Evolutionary conservation across 805 yeast species (phyloP).

Genomic region (Spathaspora sp.): DNA sequence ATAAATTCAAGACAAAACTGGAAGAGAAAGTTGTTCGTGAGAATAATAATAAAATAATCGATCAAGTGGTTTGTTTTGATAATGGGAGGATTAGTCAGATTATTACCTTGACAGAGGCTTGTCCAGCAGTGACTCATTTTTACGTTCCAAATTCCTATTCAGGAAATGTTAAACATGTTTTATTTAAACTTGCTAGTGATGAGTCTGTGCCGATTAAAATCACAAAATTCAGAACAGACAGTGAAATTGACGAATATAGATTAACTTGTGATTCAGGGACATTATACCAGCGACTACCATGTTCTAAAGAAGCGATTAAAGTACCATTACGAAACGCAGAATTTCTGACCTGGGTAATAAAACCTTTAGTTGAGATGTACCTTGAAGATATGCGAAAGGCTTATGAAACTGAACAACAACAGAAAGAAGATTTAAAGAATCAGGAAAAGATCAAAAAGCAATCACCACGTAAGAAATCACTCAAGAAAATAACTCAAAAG

Average conservation of each 20-base stretch:
- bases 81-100: background rate
- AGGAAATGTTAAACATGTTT: background rate
- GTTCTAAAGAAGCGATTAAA: background rate
- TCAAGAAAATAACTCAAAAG: slow-evolving; percentile 7
- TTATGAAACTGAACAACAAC: background rate
- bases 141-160: background rate
- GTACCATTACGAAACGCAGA: background rate
- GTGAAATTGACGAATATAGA: background rate
- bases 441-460: background rate
- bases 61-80: background rate
- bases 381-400: background rate
- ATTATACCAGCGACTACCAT: background rate
- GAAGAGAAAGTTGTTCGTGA: background rate
- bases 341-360: background rate
- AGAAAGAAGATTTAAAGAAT: background rate
- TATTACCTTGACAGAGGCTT: background rate
- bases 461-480: background rate
- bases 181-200: background rate
- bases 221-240: background rate
- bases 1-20: background rate
- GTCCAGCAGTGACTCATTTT: background rate
- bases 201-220: background rate
- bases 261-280: background rate
- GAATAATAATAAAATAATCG: background rate
- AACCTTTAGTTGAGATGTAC: background rate